Percentiles rank a stretch among this genome's conserved stretches.
Evolutionary conservation across 345 rosid species (phyloP).

Genomic region (Gossypium rotundifolium): DNA sequence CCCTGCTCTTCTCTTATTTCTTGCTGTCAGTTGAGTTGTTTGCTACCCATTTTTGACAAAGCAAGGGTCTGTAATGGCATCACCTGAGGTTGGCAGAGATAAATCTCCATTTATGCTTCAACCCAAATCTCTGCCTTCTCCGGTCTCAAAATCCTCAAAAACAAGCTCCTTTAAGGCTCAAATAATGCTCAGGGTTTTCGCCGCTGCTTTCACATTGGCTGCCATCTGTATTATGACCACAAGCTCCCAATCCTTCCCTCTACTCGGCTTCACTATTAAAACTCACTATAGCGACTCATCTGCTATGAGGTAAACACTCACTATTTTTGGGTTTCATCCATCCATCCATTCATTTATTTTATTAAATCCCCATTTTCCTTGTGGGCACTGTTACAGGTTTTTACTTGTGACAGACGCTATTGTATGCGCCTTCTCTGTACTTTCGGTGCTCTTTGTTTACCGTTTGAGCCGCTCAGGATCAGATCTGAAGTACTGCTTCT

Average conservation of each 20-base stretch:
- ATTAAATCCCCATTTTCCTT: background rate
- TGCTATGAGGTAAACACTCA: slow-evolving; percentile 30
- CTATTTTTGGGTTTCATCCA: too few species aligned
- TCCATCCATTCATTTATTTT: background rate
- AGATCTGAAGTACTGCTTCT: slow-evolving; percentile 19
- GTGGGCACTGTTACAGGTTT: slow-evolving; percentile 33
- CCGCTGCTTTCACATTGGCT: slow-evolving; percentile 31
- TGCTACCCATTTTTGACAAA: background rate
- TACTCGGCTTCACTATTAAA: slow-evolving; percentile 21
- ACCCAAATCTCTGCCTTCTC: slow-evolving; percentile 8
- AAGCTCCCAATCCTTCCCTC: slow-evolving; percentile 17
- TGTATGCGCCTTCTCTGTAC: slow-evolving; percentile 32
- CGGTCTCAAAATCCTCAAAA: background rate
- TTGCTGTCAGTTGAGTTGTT: background rate
- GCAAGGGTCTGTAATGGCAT: background rate
- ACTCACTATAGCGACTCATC: slow-evolving; percentile 39
- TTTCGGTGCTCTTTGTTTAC: slow-evolving; percentile 34
- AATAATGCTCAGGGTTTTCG: slow-evolving; percentile 28
- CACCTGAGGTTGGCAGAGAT: slow-evolving; percentile 4
- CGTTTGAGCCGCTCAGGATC: slow-evolving; percentile 19
- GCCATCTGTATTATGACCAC: slow-evolving; percentile 35
- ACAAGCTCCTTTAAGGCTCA: slow-evolving; percentile 29
- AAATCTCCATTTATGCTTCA: slow-evolving; percentile 4
- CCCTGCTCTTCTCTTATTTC: background rate
- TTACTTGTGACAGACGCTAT: slow-evolving; percentile 33